These are phyloP conservation scores for Aspergillus pseudotamarii DNA, from an alignment of 2,329 filamentous ascomycete species.

Conservation along the genomic window DNA sequence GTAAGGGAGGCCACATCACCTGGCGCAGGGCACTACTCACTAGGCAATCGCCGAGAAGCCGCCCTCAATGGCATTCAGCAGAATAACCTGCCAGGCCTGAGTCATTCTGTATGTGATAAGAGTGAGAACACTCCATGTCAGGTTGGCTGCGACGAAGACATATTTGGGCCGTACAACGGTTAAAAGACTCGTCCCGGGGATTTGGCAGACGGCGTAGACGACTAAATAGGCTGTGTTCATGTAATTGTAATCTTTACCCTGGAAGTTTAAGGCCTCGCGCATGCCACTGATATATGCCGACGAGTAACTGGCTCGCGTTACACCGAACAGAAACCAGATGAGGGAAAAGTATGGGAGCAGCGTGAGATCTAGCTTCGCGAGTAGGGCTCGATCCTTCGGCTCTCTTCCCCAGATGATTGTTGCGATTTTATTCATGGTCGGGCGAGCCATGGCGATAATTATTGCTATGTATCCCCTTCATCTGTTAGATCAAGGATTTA, in stretches of 20 bases:
- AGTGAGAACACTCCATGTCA: slow-evolving; percentile 49
- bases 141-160: slow-evolving; percentile 48
- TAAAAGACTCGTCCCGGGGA: slow-evolving; percentile 47
- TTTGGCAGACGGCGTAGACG: slow-evolving; percentile 49
- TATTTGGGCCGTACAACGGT: slow-evolving; percentile 44
- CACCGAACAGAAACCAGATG: slow-evolving; percentile 53
- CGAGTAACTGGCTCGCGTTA: slow-evolving; percentile 49
- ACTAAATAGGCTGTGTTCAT: slow-evolving; percentile 43
- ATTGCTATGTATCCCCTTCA: background rate
- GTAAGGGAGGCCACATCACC: background rate
- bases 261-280: slow-evolving; percentile 41
- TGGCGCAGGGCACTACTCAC: slow-evolving; percentile 26
- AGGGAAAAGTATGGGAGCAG: slow-evolving; percentile 50
- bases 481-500: background rate
- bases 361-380: slow-evolving; percentile 38
- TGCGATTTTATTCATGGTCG: background rate
- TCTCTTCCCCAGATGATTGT: background rate
- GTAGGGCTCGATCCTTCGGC: background rate
- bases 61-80: slow-evolving; percentile 50
- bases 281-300: slow-evolving; percentile 49
- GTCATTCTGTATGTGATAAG: slow-evolving; percentile 48
- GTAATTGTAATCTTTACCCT: slow-evolving; percentile 47
- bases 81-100: slow-evolving; percentile 48
- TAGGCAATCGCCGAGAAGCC: slow-evolving; percentile 49
- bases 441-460: background rate